Percentiles rank a stretch among this genome's conserved stretches.
phyloP scores from a whole-genome alignment of 2,329 filamentous ascomycete genomes.

The Diaporthe batatas region DNA sequence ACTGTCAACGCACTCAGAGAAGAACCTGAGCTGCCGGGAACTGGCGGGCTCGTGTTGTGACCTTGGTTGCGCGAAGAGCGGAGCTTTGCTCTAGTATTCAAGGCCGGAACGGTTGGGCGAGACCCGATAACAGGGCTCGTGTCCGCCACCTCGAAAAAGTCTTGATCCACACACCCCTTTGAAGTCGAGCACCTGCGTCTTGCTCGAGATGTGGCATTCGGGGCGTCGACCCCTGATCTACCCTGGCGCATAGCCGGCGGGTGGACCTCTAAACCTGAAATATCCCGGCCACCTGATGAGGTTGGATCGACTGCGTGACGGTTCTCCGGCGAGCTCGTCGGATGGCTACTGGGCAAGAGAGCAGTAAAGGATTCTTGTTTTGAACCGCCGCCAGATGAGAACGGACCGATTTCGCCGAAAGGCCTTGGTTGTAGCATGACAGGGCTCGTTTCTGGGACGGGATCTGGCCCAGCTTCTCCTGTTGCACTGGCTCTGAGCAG shows the following conservation, averaged over 20 bases:
- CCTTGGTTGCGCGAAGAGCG: constrained; percentile 24
- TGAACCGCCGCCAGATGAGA: constrained; percentile 11
- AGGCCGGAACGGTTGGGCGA: constrained; percentile 35
- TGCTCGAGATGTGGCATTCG: background rate
- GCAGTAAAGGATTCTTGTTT: constrained; percentile 22
- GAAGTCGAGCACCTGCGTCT: background rate
- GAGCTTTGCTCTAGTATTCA: constrained; percentile 34
- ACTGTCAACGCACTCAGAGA: constrained; percentile 56
- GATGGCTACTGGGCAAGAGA: constrained; percentile 10
- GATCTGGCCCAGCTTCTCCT: constrained; percentile 42
- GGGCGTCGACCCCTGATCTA: background rate
- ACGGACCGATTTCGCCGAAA: constrained; percentile 4
- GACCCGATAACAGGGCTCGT: constrained; percentile 1
- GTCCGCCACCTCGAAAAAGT: background rate
- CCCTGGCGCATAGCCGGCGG: too few species aligned
- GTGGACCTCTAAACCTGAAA: background rate
- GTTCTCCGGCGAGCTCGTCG: background rate
- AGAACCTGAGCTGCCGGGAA: constrained; percentile 50
- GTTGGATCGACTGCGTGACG: background rate
- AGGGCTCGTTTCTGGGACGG: constrained; percentile 51
- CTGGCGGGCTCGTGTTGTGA: constrained; percentile 5
- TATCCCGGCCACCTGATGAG: background rate
- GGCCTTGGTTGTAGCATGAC: constrained; percentile 41
- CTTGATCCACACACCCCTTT: background rate
- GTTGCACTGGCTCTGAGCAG: background rate